Percentiles rank a stretch among this genome's conserved stretches.
phyloP scores from a whole-genome alignment of 805 yeast genomes.

The Allodekkera sacchari region DNA sequence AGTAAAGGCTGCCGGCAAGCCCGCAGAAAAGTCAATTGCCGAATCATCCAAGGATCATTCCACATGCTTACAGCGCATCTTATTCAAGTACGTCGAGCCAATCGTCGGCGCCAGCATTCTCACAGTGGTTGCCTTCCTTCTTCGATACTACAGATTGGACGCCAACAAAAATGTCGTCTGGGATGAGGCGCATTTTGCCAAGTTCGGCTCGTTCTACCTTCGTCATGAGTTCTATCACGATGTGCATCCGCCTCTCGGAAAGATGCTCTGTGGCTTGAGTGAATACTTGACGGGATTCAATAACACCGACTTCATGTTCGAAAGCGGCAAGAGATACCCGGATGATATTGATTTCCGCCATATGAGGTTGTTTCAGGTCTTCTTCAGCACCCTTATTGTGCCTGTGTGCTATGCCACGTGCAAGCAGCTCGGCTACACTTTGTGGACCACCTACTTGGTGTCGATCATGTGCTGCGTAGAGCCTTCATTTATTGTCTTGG shows the following conservation, averaged over 20 bases:
- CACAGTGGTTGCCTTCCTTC: slow-evolving; percentile 39
- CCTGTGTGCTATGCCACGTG: slow-evolving; percentile 69
- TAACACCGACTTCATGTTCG: slow-evolving; percentile 61
- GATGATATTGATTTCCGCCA: slow-evolving; percentile 48
- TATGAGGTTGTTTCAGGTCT: slow-evolving; percentile 68
- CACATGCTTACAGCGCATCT: not conserved
- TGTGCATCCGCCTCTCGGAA: slow-evolving; percentile 96
- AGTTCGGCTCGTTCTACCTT: slow-evolving; percentile 87
- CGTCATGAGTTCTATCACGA: slow-evolving; percentile 88
- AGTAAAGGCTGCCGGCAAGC: no score
- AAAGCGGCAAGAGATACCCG: slow-evolving; percentile 58
- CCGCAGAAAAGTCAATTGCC: no score
- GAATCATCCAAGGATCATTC: no score
- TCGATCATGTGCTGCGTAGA: slow-evolving; percentile 59
- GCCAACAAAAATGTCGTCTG: slow-evolving; percentile 57
- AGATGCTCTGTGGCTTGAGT: slow-evolving; percentile 81
- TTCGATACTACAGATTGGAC: slow-evolving; percentile 54
- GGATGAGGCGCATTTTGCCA: slow-evolving; percentile 94
- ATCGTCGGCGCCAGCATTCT: slow-evolving; percentile 29
- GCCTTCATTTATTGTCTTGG: slow-evolving; percentile 58
- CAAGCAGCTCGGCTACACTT: slow-evolving; percentile 44
- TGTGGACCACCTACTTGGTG: slow-evolving; percentile 50
- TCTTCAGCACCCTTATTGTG: slow-evolving; percentile 56
- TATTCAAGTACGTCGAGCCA: slow-evolving; percentile 23
- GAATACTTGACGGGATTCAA: slow-evolving; percentile 47